Evolutionary conservation across 2,329 filamentous ascomycete species (phyloP).

Genomic region (Bertia moriformis): DNA sequence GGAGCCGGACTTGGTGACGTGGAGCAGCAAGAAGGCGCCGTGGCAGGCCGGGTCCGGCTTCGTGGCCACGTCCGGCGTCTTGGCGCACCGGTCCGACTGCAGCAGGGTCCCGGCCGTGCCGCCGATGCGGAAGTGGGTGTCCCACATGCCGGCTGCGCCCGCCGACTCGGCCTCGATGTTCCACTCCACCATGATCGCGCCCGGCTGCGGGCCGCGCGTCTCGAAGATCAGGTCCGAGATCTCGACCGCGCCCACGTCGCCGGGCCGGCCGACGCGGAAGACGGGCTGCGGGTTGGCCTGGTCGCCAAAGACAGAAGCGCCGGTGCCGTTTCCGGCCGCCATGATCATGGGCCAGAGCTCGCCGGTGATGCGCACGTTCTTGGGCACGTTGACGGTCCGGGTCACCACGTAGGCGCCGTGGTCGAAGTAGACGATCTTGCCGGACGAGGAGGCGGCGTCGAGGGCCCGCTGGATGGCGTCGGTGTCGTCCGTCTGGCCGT

Average conservation of each 20-base stretch:
- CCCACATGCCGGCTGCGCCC: conserved; percentile 69
- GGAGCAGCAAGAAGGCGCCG: conserved; percentile 58
- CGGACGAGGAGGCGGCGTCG: conserved; percentile 40
- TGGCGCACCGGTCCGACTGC: conserved; percentile 65
- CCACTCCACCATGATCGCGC: conserved; percentile 84
- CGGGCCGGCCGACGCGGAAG: conserved; percentile 67
- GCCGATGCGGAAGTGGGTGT: conserved; percentile 87
- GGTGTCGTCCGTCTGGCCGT: conserved; percentile 79
- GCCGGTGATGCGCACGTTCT: conserved; percentile 74
- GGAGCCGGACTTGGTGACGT: conserved; percentile 45
- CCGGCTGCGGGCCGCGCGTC: conserved; percentile 69
- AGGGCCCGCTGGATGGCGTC: conserved; percentile 68
- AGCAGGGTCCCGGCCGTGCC: conserved; percentile 73
- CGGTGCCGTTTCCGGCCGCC: conserved; percentile 52
- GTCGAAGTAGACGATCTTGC: conserved; percentile 61
- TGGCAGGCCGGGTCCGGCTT: conserved; percentile 52
- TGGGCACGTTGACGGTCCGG: conserved; percentile 57
- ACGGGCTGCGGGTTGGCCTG: conserved; percentile 61
- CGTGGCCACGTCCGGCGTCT: conserved; percentile 53
- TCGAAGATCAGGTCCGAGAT: conserved; percentile 78
- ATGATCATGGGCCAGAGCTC: conserved; percentile 87
- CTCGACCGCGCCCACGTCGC: conserved; percentile 68
- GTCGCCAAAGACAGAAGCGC: no score
- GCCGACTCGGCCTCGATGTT: conserved; percentile 54
- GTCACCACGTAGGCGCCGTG: conserved; percentile 60